Evolutionary conservation across 805 yeast genomes (phyloP).

Genomic region (Lipomyces spencermartinsiae): DNA sequence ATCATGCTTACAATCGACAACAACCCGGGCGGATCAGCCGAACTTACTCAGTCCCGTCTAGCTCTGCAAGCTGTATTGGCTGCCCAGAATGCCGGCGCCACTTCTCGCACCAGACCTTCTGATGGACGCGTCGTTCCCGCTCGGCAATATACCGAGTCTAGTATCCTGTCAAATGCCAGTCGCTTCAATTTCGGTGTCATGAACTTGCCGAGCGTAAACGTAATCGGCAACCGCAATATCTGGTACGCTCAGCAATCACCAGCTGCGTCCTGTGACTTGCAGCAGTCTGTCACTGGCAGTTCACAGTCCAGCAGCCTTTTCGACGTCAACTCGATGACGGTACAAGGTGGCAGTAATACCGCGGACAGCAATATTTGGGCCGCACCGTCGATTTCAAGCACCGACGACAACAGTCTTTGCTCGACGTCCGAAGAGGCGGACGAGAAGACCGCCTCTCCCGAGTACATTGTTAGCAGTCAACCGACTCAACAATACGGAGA

Average conservation of each 20-base stretch:
- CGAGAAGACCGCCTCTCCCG: not conserved
- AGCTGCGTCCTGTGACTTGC: not conserved
- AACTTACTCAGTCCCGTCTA: not conserved
- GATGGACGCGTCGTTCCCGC: not conserved
- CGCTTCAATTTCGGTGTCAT: not conserved
- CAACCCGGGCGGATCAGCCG: not conserved
- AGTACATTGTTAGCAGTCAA: not conserved
- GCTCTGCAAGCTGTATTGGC: not conserved
- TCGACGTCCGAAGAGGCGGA: not conserved
- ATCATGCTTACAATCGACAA: not conserved
- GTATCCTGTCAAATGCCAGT: not conserved
- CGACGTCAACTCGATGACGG: not conserved
- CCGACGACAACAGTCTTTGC: not conserved
- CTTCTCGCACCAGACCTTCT: not conserved
- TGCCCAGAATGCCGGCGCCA: not conserved
- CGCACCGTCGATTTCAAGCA: not conserved
- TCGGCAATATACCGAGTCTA: not conserved
- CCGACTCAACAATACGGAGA: not conserved
- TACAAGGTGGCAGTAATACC: not conserved
- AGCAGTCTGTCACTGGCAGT: not conserved
- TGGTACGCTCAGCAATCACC: not conserved
- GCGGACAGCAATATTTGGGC: not conserved
- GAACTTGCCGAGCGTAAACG: not conserved
- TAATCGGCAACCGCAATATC: not conserved
- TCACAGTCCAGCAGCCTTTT: not conserved